Evolutionary conservation across 2,329 filamentous ascomycete genomes (phyloP).

Genomic region (Teratosphaeria zuluensis): DNA sequence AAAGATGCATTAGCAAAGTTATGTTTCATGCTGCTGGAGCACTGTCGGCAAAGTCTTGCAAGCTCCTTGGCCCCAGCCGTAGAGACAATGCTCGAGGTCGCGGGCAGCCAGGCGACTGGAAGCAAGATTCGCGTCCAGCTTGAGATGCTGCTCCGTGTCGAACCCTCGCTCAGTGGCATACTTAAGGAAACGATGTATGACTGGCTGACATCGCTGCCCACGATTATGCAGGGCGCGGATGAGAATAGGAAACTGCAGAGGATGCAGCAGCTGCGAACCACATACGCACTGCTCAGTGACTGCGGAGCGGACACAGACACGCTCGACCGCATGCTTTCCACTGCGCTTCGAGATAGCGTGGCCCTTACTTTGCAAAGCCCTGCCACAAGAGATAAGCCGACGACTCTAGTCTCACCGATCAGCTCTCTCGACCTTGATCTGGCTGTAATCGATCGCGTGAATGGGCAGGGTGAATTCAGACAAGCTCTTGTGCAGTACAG

Average conservation of each 20-base stretch:
- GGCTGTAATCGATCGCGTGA: neutral
- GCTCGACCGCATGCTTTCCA: conserved; percentile 57
- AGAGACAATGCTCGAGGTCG: conserved; percentile 56
- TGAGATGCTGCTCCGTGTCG: conserved; percentile 52
- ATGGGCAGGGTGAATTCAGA: conserved; percentile 9
- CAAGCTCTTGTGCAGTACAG: conserved; percentile 18
- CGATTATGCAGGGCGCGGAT: conserved; percentile 75
- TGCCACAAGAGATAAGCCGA: conserved; percentile 13
- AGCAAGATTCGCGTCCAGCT: neutral
- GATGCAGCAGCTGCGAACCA: conserved; percentile 66
- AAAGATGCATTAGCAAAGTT: conserved; percentile 57
- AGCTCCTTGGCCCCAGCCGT: conserved; percentile 63
- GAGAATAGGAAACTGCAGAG: conserved; percentile 64
- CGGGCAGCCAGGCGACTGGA: neutral
- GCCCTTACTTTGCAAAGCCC: conserved; percentile 34
- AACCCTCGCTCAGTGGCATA: conserved; percentile 51
- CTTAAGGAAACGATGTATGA: conserved; percentile 65
- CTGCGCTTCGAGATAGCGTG: conserved; percentile 66
- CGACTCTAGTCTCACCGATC: conserved; percentile 8
- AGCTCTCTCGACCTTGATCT: conserved; percentile 14
- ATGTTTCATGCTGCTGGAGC: conserved; percentile 65
- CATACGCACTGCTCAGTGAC: conserved; percentile 55
- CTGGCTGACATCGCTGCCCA: conserved; percentile 72
- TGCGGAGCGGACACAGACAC: conserved; percentile 56
- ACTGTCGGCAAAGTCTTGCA: conserved; percentile 64